phyloP scores from a whole-genome alignment of 2,329 filamentous ascomycete species.

The Aspergillus costaricaensis region DNA sequence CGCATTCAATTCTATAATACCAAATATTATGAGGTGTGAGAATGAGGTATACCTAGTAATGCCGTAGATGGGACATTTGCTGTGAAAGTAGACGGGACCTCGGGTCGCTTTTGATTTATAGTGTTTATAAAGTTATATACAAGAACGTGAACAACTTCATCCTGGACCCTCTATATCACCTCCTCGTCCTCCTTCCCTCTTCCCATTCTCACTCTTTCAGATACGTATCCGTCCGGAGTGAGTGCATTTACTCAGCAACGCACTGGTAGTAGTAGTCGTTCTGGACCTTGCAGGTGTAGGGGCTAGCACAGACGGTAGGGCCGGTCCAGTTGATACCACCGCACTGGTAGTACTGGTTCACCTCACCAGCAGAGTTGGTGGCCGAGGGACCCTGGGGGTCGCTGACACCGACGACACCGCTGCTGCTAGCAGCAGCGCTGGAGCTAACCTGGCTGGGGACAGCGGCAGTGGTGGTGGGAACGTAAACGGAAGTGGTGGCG shows the following conservation, averaged over 20 bases:
- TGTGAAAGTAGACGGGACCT: not conserved
- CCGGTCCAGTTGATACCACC: conserved; percentile 42
- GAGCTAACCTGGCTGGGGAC: conserved; percentile 5
- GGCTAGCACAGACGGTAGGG: conserved; percentile 33
- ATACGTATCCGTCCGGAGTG: not conserved
- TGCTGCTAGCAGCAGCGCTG: not conserved
- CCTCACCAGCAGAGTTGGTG: conserved; percentile 16
- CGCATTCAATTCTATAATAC: no score
- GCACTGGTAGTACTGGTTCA: conserved; percentile 33
- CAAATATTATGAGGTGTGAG: not conserved
- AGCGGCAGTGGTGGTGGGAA: conserved; percentile 9
- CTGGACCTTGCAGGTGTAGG: conserved; percentile 36
- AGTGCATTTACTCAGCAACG: conserved; percentile 12
- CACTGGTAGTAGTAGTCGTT: conserved; percentile 46
- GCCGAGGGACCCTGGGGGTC: conserved; percentile 1
- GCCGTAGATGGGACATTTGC: no score
- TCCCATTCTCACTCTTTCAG: no score
- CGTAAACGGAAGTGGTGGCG: not conserved
- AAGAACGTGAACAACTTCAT: conserved; percentile 4
- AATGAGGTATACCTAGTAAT: no score
- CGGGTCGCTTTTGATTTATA: conserved; percentile 4
- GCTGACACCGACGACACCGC: conserved; percentile 13
- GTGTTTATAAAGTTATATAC: conserved; percentile 5
- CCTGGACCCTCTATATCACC: not conserved
- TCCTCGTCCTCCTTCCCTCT: no score